Base-by-base conservation (phyloP, 805 yeast species). In the Teunomyces panamensis region DNA sequence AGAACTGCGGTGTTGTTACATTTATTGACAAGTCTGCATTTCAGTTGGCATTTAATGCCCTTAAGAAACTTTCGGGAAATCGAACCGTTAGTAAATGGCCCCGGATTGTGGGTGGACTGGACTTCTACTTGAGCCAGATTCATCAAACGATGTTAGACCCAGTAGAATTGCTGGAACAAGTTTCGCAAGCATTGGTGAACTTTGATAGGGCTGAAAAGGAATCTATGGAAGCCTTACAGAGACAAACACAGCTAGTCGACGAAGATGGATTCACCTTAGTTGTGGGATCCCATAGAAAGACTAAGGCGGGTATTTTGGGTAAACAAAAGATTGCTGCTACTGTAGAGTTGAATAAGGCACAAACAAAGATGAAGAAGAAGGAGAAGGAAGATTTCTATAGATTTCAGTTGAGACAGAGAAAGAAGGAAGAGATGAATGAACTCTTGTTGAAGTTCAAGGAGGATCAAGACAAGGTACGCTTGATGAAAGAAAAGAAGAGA, bases 191-290 rank as follows among this genome's bases (percentile, higher is more conserved):
- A 17, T 76, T 92, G 74, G 68, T 67, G 27, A 79, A 80, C 9
- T 92, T 90, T 66, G 87, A 85, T 56, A 68, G 74, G 47, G 79
- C 83, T 26, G 98, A 92, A 63, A 76, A 75, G 51, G 80, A 77
- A 49, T 80, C 83, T 1, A 71, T 73, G 27, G 83, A 81, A 32
- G 78, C 77, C 42, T 64, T 84, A 43, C 75, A 76, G 47, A 73
- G 73, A 9, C 81, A 81, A 71, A 76, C 78, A 26, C 75, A 79
- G 39, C 58, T 80, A 29, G 94, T 90, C 3, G 98, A 91, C 64
- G 97, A 87, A 54, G 97, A 91, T 64, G 98, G 97, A 2, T 91
- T 91, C 69, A 89, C 96, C 0, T 70, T 87, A 59, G 98, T 91
- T 39, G 96, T 90, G 16, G 89, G 94, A 9, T 77, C 88, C 43